Evolutionary conservation across 208 protist species (phyloP), one percentile per base, ranked within the genome.

Genomic region (Trypanosoma melophagium): DNA sequence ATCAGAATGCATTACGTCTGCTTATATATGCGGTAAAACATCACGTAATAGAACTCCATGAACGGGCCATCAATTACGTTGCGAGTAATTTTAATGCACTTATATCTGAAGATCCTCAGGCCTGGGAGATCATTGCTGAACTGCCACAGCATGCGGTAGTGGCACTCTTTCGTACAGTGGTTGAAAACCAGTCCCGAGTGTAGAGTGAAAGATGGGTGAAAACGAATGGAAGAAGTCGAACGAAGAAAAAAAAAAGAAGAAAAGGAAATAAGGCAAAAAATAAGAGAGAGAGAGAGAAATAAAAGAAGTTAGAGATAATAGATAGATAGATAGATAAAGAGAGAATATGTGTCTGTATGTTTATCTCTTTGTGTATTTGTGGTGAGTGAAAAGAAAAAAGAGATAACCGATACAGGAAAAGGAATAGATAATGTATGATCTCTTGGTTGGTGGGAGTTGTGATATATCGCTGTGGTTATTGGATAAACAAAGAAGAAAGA

Each of bases 1-100:
- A 76, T 50, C 76, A 71, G 47, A 93, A 91, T 65, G 87, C 87
- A 5, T 75, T 95, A 52, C 84, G 90, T 0, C 69, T 95, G 24
- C 77, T 95, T 24, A 88, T 95, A 41, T 93, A 89, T 62, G 77
- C 90, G 31, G 80, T 92, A 25, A 95, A 92, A 73, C 87, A 95
- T 73, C 74, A 91, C 19, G 81, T 93, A 16, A 72, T 74, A 3
- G 87, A 93, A 77, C 67, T 95, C 21, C 86, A 91, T 47, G 90
- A 95, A 61, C 83, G 85, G 7, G 82, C 84, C n/a, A 80, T 92
- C n/a, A 63, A 60, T 25, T 87, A 76, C 55, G 85, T 93, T 21
- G 81, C 77, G 25, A 80, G 31, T 41, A 91, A 92, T 66, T 95
- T 95, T 66, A 51, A 19, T 13, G 58, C 51, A 3, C 78, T 93